These are phyloP conservation scores for Polyplosphaeria fusca DNA, from an alignment of 495 filamentous ascomycete species.

Conservation along the genomic window DNA sequence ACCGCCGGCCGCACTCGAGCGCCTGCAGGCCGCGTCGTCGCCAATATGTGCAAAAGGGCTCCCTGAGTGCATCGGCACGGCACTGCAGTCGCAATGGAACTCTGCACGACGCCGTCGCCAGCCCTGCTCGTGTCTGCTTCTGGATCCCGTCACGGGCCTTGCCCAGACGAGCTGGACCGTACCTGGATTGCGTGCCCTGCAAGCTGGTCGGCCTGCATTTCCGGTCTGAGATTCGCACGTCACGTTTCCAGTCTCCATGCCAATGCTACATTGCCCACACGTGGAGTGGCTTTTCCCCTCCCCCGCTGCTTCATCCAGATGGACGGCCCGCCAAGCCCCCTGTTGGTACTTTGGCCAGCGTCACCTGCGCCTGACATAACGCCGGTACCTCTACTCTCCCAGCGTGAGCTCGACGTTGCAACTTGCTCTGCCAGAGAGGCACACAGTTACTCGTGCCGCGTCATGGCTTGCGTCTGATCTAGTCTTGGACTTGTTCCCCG, in stretches of 20 bases:
- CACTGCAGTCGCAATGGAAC: constrained; percentile 17
- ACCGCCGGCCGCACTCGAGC: background rate
- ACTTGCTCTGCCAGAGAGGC: constrained; percentile 1
- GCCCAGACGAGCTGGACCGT: too few relatives aligned
- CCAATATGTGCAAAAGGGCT: constrained; percentile 14
- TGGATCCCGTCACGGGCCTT: too few relatives aligned
- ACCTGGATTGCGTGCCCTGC: constrained; percentile 11
- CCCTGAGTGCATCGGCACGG: background rate
- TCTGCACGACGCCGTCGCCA: background rate
- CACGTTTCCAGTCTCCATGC: constrained; percentile 17
- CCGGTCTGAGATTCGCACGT: background rate
- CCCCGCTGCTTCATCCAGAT: constrained; percentile 1
- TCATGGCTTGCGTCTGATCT: constrained; percentile 5
- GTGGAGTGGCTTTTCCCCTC: constrained; percentile 16
- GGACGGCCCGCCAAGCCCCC: constrained; percentile 18
- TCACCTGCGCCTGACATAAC: too few relatives aligned
- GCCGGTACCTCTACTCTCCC: background rate
- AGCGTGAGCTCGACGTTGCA: constrained; percentile 17
- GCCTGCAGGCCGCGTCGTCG: constrained; percentile 25
- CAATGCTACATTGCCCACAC: constrained; percentile 26
- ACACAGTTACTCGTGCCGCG: constrained; percentile 8
- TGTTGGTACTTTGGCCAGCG: constrained; percentile 15
- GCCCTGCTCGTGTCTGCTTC: background rate
- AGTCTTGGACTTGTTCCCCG: too few relatives aligned
- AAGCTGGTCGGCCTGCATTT: constrained; percentile 7